Conservation (phyloP, 352 stramenopile species). For the Labyrinthula sp. region DNA sequence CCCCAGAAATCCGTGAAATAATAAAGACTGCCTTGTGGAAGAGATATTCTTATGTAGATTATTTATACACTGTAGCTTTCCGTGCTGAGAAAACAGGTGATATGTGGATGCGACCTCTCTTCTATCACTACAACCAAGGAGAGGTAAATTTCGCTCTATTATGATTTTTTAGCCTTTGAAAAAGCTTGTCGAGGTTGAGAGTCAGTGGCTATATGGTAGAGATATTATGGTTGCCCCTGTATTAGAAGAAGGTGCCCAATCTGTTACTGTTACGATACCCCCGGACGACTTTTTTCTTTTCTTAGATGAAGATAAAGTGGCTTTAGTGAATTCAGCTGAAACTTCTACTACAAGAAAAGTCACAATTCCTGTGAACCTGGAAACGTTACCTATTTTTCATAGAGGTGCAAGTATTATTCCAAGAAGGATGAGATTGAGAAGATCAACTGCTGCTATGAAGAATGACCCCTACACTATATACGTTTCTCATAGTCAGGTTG, state of each 20-base stretch:
- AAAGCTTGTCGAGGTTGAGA: no score
- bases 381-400: slow-evolving; percentile 88
- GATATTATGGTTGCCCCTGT: slow-evolving; percentile 88
- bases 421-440: slow-evolving; percentile 76
- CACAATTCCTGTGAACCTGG: slow-evolving; percentile 49
- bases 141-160: slow-evolving; percentile 48
- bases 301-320: neutral
- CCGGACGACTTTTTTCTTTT: neutral
- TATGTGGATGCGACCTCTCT: slow-evolving; percentile 74
- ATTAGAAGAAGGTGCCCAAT: slow-evolving; percentile 49
- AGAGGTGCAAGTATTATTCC: slow-evolving; percentile 77
- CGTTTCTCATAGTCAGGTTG: slow-evolving; percentile 58
- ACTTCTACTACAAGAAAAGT: slow-evolving; percentile 23
- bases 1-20: slow-evolving; percentile 62
- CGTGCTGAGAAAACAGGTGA: slow-evolving; percentile 41
- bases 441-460: slow-evolving; percentile 76
- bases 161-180: no score
- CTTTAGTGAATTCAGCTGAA: no score
- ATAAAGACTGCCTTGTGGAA: slow-evolving; percentile 68
- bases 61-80: slow-evolving; percentile 63
- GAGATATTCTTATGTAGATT: slow-evolving; percentile 84
- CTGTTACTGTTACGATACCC: slow-evolving; percentile 55
- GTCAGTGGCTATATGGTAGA: slow-evolving; percentile 77
- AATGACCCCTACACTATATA: slow-evolving; percentile 87
- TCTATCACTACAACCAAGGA: slow-evolving; percentile 75